Base-by-base conservation (phyloP, 2,329 filamentous ascomycete genomes). In the Reticulascus tulasneorum region DNA sequence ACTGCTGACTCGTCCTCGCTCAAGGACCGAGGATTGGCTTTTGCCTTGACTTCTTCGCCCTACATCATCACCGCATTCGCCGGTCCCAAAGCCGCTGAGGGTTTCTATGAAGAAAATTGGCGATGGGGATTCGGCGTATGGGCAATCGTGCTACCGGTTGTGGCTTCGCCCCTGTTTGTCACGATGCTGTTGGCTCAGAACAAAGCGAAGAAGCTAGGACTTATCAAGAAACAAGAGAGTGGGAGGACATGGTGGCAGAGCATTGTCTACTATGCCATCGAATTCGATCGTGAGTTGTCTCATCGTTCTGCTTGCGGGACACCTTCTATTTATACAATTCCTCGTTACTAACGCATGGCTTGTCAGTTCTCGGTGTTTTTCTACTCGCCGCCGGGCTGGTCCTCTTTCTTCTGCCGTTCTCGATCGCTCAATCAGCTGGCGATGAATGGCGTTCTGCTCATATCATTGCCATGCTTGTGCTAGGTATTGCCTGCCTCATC, bases 361-460 rank as follows among this genome's bases (percentile, higher is more conserved):
- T n/a, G n/a, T n/a, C n/a, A n/a, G n/a, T 67, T n/a, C 40, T 69
- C 16, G 73, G 75, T 7, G 62, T 76, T 9, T 36, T 77, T 11
- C 54, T 79, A 3, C 36, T 76, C 45, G 60, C 66, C 20, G 57
- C 55, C 6, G 74, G 70, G 3, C 63, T 76, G 24, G 60, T 64
- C 6, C 52, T 77, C 13, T 71, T 82, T 45, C 56, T 81, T 17
- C 62, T 82, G 3, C 77, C 78, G 1, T 70, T 82, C 49, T 77
- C 67, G 12, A 57, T 81, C 12, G 66, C 65, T 11, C 57, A 61
- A 13, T 62, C 57, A 26, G 59, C 64, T 9, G 59, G 61, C 23
- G 49, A 64, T 40, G 37, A 44, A 9, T 73, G 67, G 68, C 52
- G 53, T 23, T 64, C 62, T 12, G 52, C 50, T 28, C 59, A 59